Percentiles rank a stretch among this genome's conserved stretches.
These are phyloP conservation scores for Dothistroma septosporum DNA, from an alignment of 2,329 filamentous ascomycete species.

Conservation along the genomic window DNA sequence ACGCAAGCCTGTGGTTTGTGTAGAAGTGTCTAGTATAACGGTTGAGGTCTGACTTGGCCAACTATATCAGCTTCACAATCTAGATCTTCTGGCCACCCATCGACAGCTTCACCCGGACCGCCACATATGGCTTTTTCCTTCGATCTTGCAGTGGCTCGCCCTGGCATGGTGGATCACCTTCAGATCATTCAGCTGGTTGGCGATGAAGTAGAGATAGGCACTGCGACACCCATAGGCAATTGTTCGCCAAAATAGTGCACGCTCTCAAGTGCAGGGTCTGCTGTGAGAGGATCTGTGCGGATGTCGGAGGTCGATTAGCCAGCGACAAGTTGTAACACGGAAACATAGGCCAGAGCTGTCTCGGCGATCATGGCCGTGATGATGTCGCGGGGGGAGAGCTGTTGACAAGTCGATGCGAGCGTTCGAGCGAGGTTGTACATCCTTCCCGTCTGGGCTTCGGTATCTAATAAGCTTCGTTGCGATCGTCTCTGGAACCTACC, in stretches of 20 bases:
- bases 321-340: conserved; percentile 4
- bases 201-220: conserved; percentile 50
- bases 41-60: too few species aligned
- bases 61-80: neutral
- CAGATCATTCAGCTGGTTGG: conserved; percentile 20
- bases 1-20: too few species aligned
- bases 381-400: neutral
- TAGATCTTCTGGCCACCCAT: conserved; percentile 17
- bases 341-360: conserved; percentile 1
- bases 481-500: neutral
- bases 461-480: conserved; percentile 1
- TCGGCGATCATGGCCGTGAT: neutral
- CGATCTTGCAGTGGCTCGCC: conserved; percentile 17
- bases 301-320: conserved; percentile 12
- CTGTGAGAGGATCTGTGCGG: conserved; percentile 15
- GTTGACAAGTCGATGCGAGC: neutral
- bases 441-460: neutral
- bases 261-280: conserved; percentile 14
- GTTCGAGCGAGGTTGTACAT: neutral
- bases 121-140: conserved; percentile 19
- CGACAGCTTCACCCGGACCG: conserved; percentile 17
- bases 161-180: conserved; percentile 19
- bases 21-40: too few species aligned
- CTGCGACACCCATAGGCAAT: conserved; percentile 48
- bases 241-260: conserved; percentile 48